Conservation (phyloP, 306 rosid species). For the Geum urbanum region DNA sequence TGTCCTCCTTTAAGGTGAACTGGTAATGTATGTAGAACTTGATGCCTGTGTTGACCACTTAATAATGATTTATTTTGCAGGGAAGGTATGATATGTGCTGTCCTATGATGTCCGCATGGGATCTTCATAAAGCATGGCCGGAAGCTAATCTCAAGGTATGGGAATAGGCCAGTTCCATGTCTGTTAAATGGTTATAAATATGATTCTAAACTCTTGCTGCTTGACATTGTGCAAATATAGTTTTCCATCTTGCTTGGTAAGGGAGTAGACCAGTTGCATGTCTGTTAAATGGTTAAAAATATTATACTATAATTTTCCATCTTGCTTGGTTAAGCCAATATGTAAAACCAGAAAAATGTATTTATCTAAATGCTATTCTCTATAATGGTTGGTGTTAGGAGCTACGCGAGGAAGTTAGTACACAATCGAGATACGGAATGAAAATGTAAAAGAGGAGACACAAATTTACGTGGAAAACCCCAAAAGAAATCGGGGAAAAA, state of each 20-base stretch:
- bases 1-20: background rate
- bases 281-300: too few species aligned
- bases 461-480: too few species aligned
- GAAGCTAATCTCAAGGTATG: slow-evolving; percentile 82
- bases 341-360: background rate
- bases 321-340: background rate
- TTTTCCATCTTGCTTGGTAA: background rate
- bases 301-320: too few species aligned
- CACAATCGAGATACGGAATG: too few species aligned
- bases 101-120: slow-evolving; percentile 99
- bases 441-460: background rate
- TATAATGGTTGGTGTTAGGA: too few species aligned
- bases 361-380: background rate
- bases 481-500: too few species aligned
- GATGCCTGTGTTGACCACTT: background rate
- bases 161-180: slow-evolving; percentile 7
- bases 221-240: background rate
- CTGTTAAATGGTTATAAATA: background rate
- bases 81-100: slow-evolving; percentile 95
- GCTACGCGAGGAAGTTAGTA: too few species aligned
- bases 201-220: background rate
- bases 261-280: too few species aligned
- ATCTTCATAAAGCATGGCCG: slow-evolving; percentile 97
- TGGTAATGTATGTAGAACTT: background rate
- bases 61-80: slow-evolving; percentile 33